Evolutionary conservation across 768 basidiomycete species (phyloP), one percentile per base, ranked within the genome.

Genomic region (Cystobasidium tubakii): DNA sequence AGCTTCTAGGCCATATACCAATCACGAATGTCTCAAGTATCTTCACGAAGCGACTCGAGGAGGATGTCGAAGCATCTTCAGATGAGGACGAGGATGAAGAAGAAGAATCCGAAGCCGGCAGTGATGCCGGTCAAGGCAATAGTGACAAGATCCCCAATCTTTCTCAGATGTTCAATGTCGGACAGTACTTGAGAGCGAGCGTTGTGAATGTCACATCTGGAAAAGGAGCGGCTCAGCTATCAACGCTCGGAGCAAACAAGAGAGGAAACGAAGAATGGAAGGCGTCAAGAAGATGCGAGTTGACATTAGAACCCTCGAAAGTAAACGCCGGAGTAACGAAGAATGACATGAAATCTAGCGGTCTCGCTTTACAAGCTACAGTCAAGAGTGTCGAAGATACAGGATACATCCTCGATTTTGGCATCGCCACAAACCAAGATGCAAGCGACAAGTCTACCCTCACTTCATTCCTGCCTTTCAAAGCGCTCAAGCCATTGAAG

Each of bases 341-440:
- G 81, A 83, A 84, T 4, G 96, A 98, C 82, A 78, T 98, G 44
- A 87, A 85, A 64, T 74, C 83, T 62, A 90, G 66, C 89, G 88
- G 80, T 91, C 90, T 88, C 33, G 75, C 43, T 62, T 64, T 73
- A 10, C 69, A 17, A 0, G 90, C 87, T 15, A 86, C 88, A 39
- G 84, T 95, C 63, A 88, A 88, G 81, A 91, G 89, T 78, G 83
- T 90, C 21, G 96, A 99, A 82, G 96, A 98, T 79, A 91, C 96
- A 80, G 94, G 96, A 0, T 97, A 95, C 82, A 86, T 89, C 71
- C 84, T 99, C 9, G 91, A 93, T 76, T 83, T 96, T 44, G 95
- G 93, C 1, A 12, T 88, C 85, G n/a, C 81, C 21, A 55, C 50
- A 31, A 55, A 44, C 21, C 31, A 31, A 27, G 54, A 34, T 27